These are phyloP conservation scores for Cardiosporidium cionae DNA, from an alignment of 169 alveolate genomes.

Conservation along the genomic window DNA sequence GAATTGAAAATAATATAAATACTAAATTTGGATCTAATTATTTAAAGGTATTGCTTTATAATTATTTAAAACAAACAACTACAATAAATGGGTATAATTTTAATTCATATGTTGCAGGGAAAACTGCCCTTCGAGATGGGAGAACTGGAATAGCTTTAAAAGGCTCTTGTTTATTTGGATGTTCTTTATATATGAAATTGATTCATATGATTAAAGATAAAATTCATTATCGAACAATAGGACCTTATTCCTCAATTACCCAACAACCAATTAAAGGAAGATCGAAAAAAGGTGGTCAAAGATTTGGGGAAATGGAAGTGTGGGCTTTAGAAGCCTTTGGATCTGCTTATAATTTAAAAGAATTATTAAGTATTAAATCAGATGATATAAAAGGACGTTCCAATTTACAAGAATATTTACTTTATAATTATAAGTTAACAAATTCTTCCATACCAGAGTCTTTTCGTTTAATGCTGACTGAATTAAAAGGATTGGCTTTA, in stretches of 20 bases:
- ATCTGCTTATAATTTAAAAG: conserved; percentile 32
- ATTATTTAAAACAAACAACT: conserved; percentile 27
- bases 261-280: conserved; percentile 18
- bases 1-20: conserved; percentile 4
- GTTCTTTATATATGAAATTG: conserved; percentile 30
- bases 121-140: conserved; percentile 35
- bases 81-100: conserved; percentile 8
- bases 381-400: conserved; percentile 14
- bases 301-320: conserved; percentile 48
- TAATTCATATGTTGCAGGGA: conserved; percentile 22
- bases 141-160: conserved; percentile 39
- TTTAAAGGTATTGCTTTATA: conserved; percentile 21
- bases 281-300: conserved; percentile 19
- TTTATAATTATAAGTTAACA: background rate
- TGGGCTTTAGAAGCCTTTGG: conserved; percentile 47
- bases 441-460: conserved; percentile 8
- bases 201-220: conserved; percentile 41
- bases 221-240: conserved; percentile 28
- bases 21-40: conserved; percentile 15
- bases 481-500: conserved; percentile 20
- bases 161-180: conserved; percentile 19
- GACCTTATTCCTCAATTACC: conserved; percentile 15
- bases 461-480: conserved; percentile 9
- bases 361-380: conserved; percentile 26
- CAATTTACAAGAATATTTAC: background rate